Conservation (phyloP, 169 alveolate genomes). For the Perkinsus olseni region DNA sequence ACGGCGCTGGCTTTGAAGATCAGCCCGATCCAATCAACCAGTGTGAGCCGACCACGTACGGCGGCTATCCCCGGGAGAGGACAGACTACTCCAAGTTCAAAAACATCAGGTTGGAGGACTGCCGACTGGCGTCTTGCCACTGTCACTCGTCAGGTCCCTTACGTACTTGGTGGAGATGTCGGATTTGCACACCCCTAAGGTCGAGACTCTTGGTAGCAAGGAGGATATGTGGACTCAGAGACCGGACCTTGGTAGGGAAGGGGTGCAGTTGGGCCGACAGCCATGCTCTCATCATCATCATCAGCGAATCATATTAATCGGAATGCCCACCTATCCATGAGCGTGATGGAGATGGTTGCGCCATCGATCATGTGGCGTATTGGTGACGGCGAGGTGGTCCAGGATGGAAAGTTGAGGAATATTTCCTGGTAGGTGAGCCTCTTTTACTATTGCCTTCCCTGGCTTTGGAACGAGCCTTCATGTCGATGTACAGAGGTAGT, state of each 20-base stretch:
- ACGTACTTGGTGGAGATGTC: not conserved
- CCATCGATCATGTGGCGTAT: not conserved
- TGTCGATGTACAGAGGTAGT: not conserved
- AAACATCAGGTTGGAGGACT: not conserved
- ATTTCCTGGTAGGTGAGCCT: not conserved
- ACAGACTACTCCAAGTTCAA: not conserved
- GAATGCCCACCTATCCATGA: not conserved
- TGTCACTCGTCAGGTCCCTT: not conserved
- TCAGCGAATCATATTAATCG: not conserved
- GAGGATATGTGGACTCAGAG: not conserved
- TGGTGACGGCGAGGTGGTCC: not conserved
- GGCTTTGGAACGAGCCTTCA: too few species aligned
- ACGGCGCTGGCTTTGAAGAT: conserved; percentile 29
- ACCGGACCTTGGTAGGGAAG: not conserved
- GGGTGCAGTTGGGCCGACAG: not conserved
- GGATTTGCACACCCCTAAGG: not conserved
- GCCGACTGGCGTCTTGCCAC: not conserved
- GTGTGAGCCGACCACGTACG: conserved; percentile 22
- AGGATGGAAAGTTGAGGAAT: not conserved
- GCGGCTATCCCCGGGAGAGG: conserved; percentile 19
- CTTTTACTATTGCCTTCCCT: too few species aligned
- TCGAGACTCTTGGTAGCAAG: not conserved
- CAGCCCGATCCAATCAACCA: conserved; percentile 14
- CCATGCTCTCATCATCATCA: too few species aligned
- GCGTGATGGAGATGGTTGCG: not conserved